Evolutionary conservation across 768 basidiomycete genomes (phyloP).

Genomic region (Mycena kentingensis): DNA sequence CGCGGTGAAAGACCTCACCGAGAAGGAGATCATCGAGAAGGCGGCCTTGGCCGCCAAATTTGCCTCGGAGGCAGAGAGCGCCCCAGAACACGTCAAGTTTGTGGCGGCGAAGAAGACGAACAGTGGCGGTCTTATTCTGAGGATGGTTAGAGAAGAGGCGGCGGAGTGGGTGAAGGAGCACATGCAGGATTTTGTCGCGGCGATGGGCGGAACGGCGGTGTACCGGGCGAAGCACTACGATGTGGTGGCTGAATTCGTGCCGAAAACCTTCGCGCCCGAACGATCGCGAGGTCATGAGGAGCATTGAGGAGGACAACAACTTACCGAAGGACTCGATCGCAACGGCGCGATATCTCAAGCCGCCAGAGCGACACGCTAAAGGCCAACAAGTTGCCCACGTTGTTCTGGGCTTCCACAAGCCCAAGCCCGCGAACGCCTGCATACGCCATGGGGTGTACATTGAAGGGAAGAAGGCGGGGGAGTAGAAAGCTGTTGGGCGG

Average conservation of each 20-base stretch:
- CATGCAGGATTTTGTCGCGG: conserved; percentile 9
- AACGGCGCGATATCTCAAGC: conserved; percentile 31
- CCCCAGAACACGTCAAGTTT: background rate
- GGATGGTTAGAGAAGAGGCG: conserved; percentile 10
- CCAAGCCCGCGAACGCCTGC: conserved; percentile 14
- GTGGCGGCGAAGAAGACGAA: conserved; percentile 14
- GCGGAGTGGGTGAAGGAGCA: conserved; percentile 22
- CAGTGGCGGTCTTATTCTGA: conserved; percentile 20
- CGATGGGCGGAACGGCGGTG: conserved; percentile 14
- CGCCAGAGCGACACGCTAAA: conserved; percentile 5
- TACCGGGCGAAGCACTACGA: conserved; percentile 4
- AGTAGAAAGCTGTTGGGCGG: conserved; percentile 16
- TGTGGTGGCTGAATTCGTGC: conserved; percentile 27
- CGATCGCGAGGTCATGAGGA: background rate
- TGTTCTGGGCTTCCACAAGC: conserved; percentile 22
- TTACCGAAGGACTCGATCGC: conserved; percentile 7
- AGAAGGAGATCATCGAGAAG: conserved; percentile 19
- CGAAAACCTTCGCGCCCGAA: conserved; percentile 18
- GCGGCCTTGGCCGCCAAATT: conserved; percentile 1
- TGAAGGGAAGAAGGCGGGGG: conserved; percentile 15
- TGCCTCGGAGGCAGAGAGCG: background rate
- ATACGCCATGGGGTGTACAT: conserved; percentile 16
- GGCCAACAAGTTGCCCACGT: conserved; percentile 28
- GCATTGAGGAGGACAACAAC: conserved; percentile 21
- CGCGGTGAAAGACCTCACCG: background rate